A percentile compares a stretch with the other conserved stretches of the same genome.
phyloP scores from a whole-genome alignment of 208 protist genomes.

The Trypanosoma conorhini region DNA sequence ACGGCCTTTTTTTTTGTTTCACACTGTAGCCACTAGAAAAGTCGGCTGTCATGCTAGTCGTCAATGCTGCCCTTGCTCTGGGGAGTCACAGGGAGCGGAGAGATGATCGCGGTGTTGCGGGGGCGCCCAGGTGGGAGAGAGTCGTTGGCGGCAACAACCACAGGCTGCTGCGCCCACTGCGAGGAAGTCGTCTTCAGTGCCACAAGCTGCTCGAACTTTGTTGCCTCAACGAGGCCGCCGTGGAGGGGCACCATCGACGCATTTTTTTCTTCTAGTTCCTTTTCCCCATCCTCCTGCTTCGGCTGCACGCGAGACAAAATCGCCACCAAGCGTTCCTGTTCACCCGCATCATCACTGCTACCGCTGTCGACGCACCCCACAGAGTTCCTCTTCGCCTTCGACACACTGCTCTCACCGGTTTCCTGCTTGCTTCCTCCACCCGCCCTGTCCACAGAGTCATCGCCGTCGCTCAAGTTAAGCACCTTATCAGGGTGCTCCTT shows the following conservation, averaged over 20 bases:
- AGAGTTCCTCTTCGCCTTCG: background rate
- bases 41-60: background rate
- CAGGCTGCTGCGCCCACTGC: too few relatives aligned
- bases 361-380: constrained; percentile 17
- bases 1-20: background rate
- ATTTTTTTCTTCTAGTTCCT: background rate
- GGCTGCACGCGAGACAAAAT: background rate
- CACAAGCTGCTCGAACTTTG: background rate
- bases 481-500: background rate
- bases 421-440: background rate
- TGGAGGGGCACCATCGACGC: background rate
- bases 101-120: background rate
- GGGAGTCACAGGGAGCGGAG: constrained; percentile 8
- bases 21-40: constrained; percentile 1
- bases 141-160: background rate
- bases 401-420: background rate
- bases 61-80: constrained; percentile 2
- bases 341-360: constrained; percentile 14
- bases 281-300: background rate
- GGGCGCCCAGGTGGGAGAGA: background rate
- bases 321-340: background rate
- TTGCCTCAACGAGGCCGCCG: background rate
- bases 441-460: background rate
- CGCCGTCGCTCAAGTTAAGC: background rate
- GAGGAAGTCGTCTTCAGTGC: background rate